These are phyloP conservation scores for Circinella minor DNA, from an alignment of 371 early-diverging fungal species.

Conservation along the genomic window DNA sequence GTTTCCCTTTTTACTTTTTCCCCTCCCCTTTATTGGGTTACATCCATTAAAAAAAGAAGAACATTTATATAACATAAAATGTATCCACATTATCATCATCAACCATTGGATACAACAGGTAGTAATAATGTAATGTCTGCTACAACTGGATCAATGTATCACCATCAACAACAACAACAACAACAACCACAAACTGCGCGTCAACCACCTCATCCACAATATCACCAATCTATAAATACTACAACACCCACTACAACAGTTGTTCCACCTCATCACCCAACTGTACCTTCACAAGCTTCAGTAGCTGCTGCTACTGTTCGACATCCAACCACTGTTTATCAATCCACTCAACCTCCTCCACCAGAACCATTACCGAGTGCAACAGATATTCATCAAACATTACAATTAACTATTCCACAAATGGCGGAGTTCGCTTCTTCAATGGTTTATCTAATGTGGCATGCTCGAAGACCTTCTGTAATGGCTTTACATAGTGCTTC, in stretches of 20 bases:
- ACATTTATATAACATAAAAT: background rate
- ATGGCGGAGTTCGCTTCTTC: conserved; percentile 70
- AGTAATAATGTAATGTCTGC: conserved; percentile 15
- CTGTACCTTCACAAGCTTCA: conserved; percentile 16
- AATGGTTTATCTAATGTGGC: conserved; percentile 72
- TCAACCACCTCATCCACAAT: conserved; percentile 21
- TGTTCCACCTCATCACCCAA: conserved; percentile 8
- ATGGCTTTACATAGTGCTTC: conserved; percentile 47
- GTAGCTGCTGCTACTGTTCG: conserved; percentile 14
- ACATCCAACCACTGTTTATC: conserved; percentile 12
- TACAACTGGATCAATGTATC: conserved; percentile 21
- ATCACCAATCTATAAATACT: conserved; percentile 16
- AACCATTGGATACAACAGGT: conserved; percentile 14
- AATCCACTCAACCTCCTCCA: conserved; percentile 16
- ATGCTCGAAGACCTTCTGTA: conserved; percentile 56
- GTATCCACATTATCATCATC: conserved; percentile 23
- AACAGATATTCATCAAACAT: conserved; percentile 35
- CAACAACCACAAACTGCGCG: no score
- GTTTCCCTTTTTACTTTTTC: no score
- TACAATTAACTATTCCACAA: conserved; percentile 44
- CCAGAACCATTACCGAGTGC: conserved; percentile 46
- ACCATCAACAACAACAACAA: background rate
- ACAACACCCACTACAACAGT: no score
- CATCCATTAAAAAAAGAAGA: no score
- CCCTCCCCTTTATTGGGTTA: background rate